Percentiles rank a stretch among this genome's conserved stretches.
phyloP scores from a whole-genome alignment of 129 eudicot genomes.

The Flaveria trinervia region DNA sequence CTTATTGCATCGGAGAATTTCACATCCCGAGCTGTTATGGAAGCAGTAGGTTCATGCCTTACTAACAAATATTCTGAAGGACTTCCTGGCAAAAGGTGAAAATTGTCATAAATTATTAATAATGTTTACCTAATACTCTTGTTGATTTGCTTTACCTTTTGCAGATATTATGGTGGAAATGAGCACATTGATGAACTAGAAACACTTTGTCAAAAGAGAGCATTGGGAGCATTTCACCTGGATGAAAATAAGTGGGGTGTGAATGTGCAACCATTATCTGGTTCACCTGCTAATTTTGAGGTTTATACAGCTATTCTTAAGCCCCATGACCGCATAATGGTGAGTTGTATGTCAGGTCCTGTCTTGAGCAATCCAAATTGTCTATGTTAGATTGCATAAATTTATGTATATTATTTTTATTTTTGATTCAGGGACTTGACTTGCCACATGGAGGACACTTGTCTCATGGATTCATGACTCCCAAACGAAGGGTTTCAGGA shows the following conservation, averaged over 20 bases:
- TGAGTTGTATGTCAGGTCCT: constrained; percentile 32
- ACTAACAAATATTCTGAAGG: constrained; percentile 98
- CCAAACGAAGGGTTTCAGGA: constrained; percentile 90
- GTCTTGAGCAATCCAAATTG: background rate
- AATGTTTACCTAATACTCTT: background rate
- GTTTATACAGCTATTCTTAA: constrained; percentile 87
- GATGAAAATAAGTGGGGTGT: constrained; percentile 92
- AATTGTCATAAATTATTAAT: background rate
- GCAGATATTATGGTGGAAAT: constrained; percentile 96
- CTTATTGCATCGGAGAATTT: constrained; percentile 98
- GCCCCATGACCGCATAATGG: constrained; percentile 97
- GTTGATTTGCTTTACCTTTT: constrained; percentile 16
- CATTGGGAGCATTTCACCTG: constrained; percentile 81
- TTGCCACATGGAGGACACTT: constrained; percentile 96
- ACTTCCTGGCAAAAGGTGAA: constrained; percentile 91
- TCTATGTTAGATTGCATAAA: constrained; percentile 2
- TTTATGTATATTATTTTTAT: background rate
- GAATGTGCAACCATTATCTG: constrained; percentile 92
- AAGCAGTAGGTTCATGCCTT: constrained; percentile 97
- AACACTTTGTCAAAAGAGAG: constrained; percentile 83
- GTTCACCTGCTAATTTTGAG: constrained; percentile 97
- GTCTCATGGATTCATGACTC: constrained; percentile 95
- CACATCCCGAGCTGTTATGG: constrained; percentile 98
- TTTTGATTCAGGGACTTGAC: constrained; percentile 68
- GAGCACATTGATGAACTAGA: constrained; percentile 94